Evolutionary conservation across 169 alveolate species (phyloP), one percentile per base, ranked within the genome.

Genomic region (Plasmodium blacklocki): DNA sequence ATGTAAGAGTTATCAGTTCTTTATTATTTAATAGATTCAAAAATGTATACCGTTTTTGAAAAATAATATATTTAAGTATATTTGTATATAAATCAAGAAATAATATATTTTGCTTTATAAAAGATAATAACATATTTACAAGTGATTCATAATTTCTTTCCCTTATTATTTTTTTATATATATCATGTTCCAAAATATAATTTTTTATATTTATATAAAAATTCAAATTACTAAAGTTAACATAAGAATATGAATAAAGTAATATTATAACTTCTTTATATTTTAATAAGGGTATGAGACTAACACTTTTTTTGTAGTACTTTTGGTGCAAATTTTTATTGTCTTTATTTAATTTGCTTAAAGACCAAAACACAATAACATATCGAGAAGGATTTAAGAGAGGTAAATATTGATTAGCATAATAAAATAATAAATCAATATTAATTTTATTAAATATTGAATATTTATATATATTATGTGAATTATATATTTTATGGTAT

Each of bases 331-430:
- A 9, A 49, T 60, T 72, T 47, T 86, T 86, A 70, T 23, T 32
- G 26, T 73, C 29, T 60, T 86, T 86, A 59, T 72, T 86, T 47
- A 86, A 23, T 73, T 86, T 86, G 26, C 92, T 72, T 60, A 86
- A 72, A 6, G 92, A 58, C 92, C 92, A 86, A 49, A 86, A 58
- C 50, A 86, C 76, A 12, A 86, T 39, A 32, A 86, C 87, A 86
- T 71, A 73, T 7, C 92, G 64, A 8, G 92, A 86, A 6, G 92
- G 88, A 21, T 47, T 72, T 49, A 73, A 21, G 11, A 56, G 29
- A 11, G 86, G 76, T 15, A 86, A 86, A 86, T 45, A 86, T 18
- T 47, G 26, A 14, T 86, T 58, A 26, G 92, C 92, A 86, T 86
- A 86, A 11, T 18, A 15, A 23, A 39, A 86, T 50, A 86, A 60